Evolutionary conservation across 305 asterid species (phyloP).

Genomic region (Solanum hybrid): DNA sequence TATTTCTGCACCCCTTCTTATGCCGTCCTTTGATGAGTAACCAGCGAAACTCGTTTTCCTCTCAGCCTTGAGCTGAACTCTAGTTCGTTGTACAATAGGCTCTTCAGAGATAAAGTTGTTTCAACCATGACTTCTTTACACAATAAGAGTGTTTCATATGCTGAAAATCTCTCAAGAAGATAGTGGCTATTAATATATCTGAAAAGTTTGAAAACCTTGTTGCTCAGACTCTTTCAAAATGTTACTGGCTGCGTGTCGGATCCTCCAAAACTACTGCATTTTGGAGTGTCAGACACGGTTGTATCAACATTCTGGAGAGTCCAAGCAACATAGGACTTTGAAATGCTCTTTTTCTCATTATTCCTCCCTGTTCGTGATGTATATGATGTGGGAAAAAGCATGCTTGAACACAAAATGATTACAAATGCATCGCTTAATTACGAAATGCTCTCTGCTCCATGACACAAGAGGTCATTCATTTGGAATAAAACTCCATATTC

Average conservation of each 20-base stretch:
- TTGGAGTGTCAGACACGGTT: not conserved
- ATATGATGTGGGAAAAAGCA: not conserved
- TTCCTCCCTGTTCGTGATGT: not conserved
- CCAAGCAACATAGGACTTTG: not conserved
- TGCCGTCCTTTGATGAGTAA: not conserved
- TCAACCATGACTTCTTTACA: not conserved
- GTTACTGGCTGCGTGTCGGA: accelerated
- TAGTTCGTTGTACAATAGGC: not conserved
- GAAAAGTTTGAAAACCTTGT: not conserved
- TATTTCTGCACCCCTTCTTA: not conserved
- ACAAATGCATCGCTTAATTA: not conserved
- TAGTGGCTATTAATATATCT: not conserved
- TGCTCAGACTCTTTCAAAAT: not conserved
- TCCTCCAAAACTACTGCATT: not conserved
- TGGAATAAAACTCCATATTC: not conserved
- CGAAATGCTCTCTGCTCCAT: not conserved
- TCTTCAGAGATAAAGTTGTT: not conserved
- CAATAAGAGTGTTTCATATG: not conserved
- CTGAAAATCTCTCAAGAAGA: not conserved
- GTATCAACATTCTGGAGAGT: not conserved
- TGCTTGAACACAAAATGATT: not conserved
- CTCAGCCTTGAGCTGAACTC: not conserved
- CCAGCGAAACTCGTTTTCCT: not conserved
- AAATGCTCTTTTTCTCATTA: not conserved
- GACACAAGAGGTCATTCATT: not conserved